Percentiles rank a stretch among this genome's conserved stretches.
phyloP scores from a whole-genome alignment of 2,329 filamentous ascomycete genomes.

The Cryphonectria japonica region DNA sequence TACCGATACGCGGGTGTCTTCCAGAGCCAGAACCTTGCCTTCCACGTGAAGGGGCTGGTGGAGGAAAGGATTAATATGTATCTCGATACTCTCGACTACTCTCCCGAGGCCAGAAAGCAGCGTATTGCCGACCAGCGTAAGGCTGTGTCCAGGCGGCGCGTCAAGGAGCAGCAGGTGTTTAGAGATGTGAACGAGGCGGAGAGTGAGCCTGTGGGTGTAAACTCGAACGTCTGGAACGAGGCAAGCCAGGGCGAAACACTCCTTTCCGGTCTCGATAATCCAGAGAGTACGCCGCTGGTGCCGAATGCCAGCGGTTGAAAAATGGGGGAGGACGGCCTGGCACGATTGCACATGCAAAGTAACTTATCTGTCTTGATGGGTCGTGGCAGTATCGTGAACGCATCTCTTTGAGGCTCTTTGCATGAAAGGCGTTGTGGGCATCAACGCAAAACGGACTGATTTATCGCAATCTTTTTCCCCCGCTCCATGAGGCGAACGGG shows the following conservation, averaged over 20 bases:
- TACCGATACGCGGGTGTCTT: constrained; percentile 87
- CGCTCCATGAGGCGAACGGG: not conserved
- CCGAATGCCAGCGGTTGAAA: constrained; percentile 4
- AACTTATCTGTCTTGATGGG: not conserved
- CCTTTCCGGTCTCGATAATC: constrained; percentile 34
- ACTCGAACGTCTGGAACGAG: constrained; percentile 37
- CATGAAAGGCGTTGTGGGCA: not conserved
- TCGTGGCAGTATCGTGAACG: not conserved
- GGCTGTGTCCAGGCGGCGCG: constrained; percentile 30
- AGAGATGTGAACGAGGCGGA: constrained; percentile 27
- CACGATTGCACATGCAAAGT: not conserved
- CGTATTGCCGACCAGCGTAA: constrained; percentile 26
- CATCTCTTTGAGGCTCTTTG: not conserved
- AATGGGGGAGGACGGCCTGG: not conserved
- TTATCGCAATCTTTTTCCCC: not conserved
- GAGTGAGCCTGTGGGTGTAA: not conserved
- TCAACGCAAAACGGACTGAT: not conserved
- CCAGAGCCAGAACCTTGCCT: constrained; percentile 72
- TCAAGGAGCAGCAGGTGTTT: constrained; percentile 31
- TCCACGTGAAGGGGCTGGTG: constrained; percentile 76
- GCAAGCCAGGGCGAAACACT: constrained; percentile 43
- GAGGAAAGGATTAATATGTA: constrained; percentile 74
- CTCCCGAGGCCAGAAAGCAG: constrained; percentile 40
- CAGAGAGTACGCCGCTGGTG: constrained; percentile 13
- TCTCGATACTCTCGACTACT: constrained; percentile 59